Evolutionary conservation across 2,329 filamentous ascomycete species (phyloP), one percentile per base, ranked within the genome.

Genomic region (Hysterium pulicare): DNA sequence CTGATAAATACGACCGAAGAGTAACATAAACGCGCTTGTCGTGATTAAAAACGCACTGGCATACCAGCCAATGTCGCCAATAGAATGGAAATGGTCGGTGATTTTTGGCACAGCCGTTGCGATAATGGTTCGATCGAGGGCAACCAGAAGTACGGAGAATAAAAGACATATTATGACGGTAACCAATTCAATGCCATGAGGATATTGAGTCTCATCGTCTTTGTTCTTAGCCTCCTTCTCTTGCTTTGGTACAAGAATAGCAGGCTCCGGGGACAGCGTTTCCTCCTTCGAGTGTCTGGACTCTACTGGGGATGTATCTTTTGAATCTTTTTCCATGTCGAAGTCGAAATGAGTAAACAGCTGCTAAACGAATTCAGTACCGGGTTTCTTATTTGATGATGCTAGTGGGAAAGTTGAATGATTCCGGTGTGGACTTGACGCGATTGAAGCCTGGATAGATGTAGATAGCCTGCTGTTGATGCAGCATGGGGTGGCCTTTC

Each of bases 1-100:
- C 16, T 30, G 35, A 26, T 44, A 47, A 13, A 47, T 15, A 15
- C 38, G 41, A 11, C 38, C 38, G 21, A 36, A 44, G 9, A 43
- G 9, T 4, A 44, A 22, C 41, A 36, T 43, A 21, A 45, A 45
- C 4, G 43, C 13, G 31, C 26, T 24, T 19, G 23, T 33, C 4
- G 43, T 40, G 3, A 41, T 16, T 6, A 41, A 23, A 17, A 37
- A 74, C 4, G 67, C 64, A 16, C 44, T 54, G 8, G 15, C 57
- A 34, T 56, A 63, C 56, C 62, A 59, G 34, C 54, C 47, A 21
- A 57, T 49, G 34, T 64, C 49, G 16, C 38, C 41, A 21, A 54
- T 41, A 16, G 43, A 48, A 36, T 55, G 41, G 40, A 55, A 55
- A 11, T 51, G 33, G 30, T 41, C 23, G 5, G 49, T 48, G 23